Percentiles rank a stretch among this genome's conserved stretches.
Evolutionary conservation across 2,329 filamentous ascomycete genomes (phyloP).

Genomic region (Ophiocordyceps camponoti-leonardi): DNA sequence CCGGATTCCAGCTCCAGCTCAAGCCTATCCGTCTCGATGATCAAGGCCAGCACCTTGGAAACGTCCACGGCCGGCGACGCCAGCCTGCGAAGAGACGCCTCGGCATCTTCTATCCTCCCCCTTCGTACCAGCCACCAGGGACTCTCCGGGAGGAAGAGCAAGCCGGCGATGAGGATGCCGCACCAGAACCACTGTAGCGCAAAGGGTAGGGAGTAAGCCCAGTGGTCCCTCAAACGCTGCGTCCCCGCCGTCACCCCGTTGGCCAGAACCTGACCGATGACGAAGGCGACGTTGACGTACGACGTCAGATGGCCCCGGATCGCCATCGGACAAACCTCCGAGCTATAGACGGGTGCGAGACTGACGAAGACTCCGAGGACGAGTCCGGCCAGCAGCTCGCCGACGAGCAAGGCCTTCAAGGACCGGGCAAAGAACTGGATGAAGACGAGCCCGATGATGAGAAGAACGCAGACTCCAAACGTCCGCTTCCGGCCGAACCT

Average conservation of each 20-base stretch:
- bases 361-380: conserved; percentile 25
- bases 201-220: conserved; percentile 37
- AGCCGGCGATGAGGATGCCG: conserved; percentile 10
- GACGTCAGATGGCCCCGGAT: conserved; percentile 23
- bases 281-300: conserved; percentile 25
- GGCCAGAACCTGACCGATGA: conserved; percentile 19
- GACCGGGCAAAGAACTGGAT: conserved; percentile 16
- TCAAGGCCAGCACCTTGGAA: conserved; percentile 39
- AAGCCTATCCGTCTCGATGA: conserved; percentile 37
- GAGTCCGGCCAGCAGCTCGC: conserved; percentile 26
- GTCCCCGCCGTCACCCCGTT: conserved; percentile 6
- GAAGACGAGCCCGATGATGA: conserved; percentile 13
- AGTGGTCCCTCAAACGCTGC: conserved; percentile 22
- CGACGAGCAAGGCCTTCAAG: conserved; percentile 22
- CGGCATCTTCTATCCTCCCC: conserved; percentile 11
- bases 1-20: conserved; percentile 21
- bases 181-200: conserved; percentile 20
- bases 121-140: conserved; percentile 15
- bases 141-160: conserved; percentile 15
- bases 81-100: conserved; percentile 10
- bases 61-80: conserved; percentile 27
- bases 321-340: conserved; percentile 23
- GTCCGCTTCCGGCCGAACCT: conserved; percentile 23
- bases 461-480: conserved; percentile 27
- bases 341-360: conserved; percentile 23